phyloP scores from a whole-genome alignment of 768 basidiomycete species.

The Boletus rubescentipes region DNA sequence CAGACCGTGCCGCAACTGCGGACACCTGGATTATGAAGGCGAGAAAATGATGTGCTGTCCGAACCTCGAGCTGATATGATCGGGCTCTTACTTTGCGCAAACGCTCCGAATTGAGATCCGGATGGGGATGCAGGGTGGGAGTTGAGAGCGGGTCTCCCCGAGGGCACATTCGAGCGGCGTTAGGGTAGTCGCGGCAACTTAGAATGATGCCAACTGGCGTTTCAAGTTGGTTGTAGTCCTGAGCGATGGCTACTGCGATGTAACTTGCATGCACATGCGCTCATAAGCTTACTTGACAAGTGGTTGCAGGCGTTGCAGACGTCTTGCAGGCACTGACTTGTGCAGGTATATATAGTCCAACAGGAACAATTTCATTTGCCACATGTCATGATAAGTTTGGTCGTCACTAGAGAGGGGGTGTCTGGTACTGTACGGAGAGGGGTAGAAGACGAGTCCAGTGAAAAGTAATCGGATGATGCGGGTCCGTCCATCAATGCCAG shows the following conservation, averaged over 20 bases:
- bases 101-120: conserved; percentile 26
- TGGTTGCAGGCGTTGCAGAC: neutral
- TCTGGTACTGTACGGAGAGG: neutral
- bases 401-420: neutral
- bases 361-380: conserved; percentile 3
- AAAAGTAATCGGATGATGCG: conserved; percentile 10
- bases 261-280: conserved; percentile 2
- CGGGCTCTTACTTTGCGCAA: conserved; percentile 22
- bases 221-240: conserved; percentile 13
- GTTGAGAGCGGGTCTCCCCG: conserved; percentile 31
- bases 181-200: conserved; percentile 8
- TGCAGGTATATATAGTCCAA: neutral
- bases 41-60: conserved; percentile 15
- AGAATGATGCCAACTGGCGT: conserved; percentile 11
- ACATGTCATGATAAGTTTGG: conserved; percentile 7
- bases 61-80: conserved; percentile 19
- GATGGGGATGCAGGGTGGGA: conserved; percentile 8
- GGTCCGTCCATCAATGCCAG: conserved; percentile 15
- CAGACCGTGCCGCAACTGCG: conserved; percentile 13
- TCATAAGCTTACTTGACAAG: neutral
- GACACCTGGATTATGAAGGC: conserved; percentile 15
- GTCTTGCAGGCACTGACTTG: neutral
- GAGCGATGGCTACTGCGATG: conserved; percentile 11
- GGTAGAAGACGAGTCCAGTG: neutral
- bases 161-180: conserved; percentile 20